These are phyloP conservation scores for Saccharum hybrid DNA, from an alignment of 202 grass and related monocot genomes.

Conservation along the genomic window DNA sequence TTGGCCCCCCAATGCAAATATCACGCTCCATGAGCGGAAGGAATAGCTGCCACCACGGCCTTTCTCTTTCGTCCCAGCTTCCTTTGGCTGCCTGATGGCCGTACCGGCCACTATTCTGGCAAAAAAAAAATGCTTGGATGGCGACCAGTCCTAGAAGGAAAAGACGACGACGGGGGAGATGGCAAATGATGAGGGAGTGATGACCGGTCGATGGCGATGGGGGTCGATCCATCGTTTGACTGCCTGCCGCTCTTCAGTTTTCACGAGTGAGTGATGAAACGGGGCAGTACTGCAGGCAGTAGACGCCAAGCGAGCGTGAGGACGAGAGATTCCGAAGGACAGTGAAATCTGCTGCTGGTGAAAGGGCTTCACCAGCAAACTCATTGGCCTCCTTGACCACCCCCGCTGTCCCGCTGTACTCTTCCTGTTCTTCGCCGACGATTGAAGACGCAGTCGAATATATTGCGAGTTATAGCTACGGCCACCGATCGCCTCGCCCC, in stretches of 20 bases:
- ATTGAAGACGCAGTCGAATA: not conserved
- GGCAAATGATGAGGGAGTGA: slow-evolving; percentile 64
- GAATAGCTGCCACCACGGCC: not conserved
- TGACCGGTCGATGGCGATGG: slow-evolving; percentile 50
- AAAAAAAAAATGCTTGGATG: not conserved
- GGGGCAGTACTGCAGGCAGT: not conserved
- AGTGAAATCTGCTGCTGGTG: slow-evolving; percentile 44
- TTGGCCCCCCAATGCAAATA: not conserved
- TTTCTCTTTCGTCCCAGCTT: slow-evolving; percentile 4
- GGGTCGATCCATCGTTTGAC: slow-evolving; percentile 48
- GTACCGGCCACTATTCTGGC: slow-evolving; percentile 19
- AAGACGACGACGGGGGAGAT: slow-evolving; percentile 38
- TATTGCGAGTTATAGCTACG: not conserved
- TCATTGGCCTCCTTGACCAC: slow-evolving; percentile 30
- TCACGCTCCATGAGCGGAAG: not conserved
- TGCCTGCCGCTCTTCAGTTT: not conserved
- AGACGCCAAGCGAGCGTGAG: slow-evolving; percentile 46
- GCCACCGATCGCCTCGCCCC: not conserved
- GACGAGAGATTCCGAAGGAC: slow-evolving; percentile 18
- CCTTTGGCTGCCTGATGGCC: slow-evolving; percentile 24
- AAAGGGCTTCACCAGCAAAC: slow-evolving; percentile 27
- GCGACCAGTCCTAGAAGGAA: slow-evolving; percentile 40
- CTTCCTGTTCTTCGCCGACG: not conserved
- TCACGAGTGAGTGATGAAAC: not conserved
- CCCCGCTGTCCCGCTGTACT: not conserved